These are phyloP conservation scores for Fallopia convolvulus DNA, from an alignment of 148 eudicot species.

Conservation along the genomic window DNA sequence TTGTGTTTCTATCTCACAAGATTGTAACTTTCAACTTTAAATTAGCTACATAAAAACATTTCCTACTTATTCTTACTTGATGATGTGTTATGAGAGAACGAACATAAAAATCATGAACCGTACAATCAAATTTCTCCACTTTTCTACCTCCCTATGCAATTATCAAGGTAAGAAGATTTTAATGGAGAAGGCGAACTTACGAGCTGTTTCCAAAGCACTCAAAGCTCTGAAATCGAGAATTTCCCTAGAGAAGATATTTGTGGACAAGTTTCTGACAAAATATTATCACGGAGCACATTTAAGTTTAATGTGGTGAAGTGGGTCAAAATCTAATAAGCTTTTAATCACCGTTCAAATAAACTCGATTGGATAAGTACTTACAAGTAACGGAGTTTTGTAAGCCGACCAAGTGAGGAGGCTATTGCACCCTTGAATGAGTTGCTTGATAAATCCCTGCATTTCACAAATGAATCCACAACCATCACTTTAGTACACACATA, in stretches of 20 bases:
- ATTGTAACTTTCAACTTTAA: too few species aligned
- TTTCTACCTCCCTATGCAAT: background rate
- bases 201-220: slow-evolving; percentile 58
- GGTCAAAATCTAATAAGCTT: background rate
- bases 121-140: background rate
- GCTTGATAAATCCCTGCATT: slow-evolving; percentile 78
- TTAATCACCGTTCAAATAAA: background rate
- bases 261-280: slow-evolving; percentile 70
- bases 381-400: slow-evolving; percentile 61
- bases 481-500: background rate
- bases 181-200: slow-evolving; percentile 37
- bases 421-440: slow-evolving; percentile 80
- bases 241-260: slow-evolving; percentile 89
- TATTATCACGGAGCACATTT: background rate
- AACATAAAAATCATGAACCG: background rate
- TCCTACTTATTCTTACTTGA: background rate
- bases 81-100: background rate
- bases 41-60: background rate
- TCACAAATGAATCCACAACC: background rate
- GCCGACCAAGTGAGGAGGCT: slow-evolving; percentile 84
- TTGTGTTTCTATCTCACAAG: background rate
- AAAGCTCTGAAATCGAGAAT: slow-evolving; percentile 78
- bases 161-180: background rate
- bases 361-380: slow-evolving; percentile 26
- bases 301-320: background rate